phyloP scores from a whole-genome alignment of 2,329 filamentous ascomycete genomes.

The Stromatinia cepivora region DNA sequence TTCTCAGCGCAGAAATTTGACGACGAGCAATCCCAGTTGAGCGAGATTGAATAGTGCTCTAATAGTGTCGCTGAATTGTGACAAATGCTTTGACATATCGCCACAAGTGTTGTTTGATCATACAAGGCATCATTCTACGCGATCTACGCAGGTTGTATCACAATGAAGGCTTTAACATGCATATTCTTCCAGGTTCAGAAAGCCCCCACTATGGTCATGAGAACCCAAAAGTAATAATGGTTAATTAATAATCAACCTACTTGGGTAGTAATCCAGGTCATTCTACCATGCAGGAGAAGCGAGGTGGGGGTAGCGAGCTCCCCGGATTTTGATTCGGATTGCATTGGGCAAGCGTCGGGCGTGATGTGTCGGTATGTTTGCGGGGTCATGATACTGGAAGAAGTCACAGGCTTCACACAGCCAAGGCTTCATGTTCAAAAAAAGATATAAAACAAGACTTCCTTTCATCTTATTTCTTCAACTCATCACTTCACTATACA shows the following conservation, averaged over 20 bases:
- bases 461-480: not conserved
- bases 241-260: conserved; percentile 13
- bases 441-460: not conserved
- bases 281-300: not conserved
- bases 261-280: not conserved
- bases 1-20: too few relatives aligned
- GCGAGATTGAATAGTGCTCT: too few relatives aligned
- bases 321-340: not conserved
- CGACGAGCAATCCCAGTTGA: too few relatives aligned
- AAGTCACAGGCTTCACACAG: not conserved
- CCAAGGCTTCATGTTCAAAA: too few relatives aligned
- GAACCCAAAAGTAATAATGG: not conserved
- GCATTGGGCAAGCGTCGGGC: not conserved
- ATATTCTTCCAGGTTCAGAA: not conserved
- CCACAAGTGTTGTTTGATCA: too few relatives aligned
- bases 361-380: not conserved
- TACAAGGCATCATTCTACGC: too few relatives aligned
- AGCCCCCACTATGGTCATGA: not conserved
- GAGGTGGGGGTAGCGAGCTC: not conserved
- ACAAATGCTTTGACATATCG: too few relatives aligned
- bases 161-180: not conserved
- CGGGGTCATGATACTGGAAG: not conserved
- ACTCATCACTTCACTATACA: not conserved
- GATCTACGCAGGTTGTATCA: too few relatives aligned
- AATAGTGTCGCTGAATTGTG: too few relatives aligned